These are phyloP conservation scores for Boletus sp. DNA, from an alignment of 768 basidiomycete species.

Conservation along the genomic window DNA sequence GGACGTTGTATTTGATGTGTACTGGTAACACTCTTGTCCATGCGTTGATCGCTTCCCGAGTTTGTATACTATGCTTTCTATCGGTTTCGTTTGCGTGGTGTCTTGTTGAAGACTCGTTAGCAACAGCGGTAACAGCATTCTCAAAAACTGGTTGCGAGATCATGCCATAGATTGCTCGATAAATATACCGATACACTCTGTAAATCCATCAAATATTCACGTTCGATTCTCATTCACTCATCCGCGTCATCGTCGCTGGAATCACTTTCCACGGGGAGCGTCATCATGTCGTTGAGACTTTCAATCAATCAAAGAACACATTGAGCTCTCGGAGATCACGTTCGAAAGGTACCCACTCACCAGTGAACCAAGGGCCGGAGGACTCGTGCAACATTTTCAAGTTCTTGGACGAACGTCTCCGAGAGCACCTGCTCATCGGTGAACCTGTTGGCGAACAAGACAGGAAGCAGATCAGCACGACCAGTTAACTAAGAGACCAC, in stretches of 20 bases:
- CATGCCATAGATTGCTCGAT: not conserved
- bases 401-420: slow-evolving; percentile 59
- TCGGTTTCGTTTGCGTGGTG: not conserved
- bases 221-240: slow-evolving; percentile 5
- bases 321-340: not conserved
- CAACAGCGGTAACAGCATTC: not conserved
- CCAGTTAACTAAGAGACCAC: not conserved
- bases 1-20: not conserved
- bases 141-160: not conserved
- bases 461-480: slow-evolving; percentile 16
- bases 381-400: slow-evolving; percentile 53
- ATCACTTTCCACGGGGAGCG: slow-evolving; percentile 39
- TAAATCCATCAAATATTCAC: slow-evolving; percentile 4
- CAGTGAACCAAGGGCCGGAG: slow-evolving; percentile 79
- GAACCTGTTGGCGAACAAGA: slow-evolving; percentile 46
- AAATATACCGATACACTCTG: not conserved
- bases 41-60: slow-evolving; percentile 18
- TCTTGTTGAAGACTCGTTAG: not conserved
- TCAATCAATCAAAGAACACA: not conserved
- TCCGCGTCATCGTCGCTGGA: slow-evolving; percentile 1
- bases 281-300: slow-evolving; percentile 75
- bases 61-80: not conserved
- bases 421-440: slow-evolving; percentile 69
- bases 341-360: slow-evolving; percentile 37
- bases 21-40: slow-evolving; percentile 7